phyloP scores from a whole-genome alignment of 208 protist genomes.

The Trypanosoma lewisi region DNA sequence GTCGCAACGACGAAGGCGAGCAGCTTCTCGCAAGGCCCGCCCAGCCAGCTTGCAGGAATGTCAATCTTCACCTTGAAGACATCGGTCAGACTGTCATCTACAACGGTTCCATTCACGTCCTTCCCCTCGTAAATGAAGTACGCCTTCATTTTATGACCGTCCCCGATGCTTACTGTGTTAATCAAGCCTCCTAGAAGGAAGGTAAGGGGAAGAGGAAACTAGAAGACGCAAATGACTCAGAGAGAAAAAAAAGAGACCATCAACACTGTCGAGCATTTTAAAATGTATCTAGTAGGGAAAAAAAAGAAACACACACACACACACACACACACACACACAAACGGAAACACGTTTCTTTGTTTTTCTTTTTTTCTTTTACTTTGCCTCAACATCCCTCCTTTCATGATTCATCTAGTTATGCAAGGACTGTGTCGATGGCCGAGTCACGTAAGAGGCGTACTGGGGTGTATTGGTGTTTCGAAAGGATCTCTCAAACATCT shows the following conservation, averaged over 20 bases:
- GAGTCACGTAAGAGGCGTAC: neutral
- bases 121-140: slow-evolving; percentile 77
- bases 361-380: neutral
- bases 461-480: neutral
- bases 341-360: slow-evolving; percentile 2
- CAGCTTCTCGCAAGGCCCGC: slow-evolving; percentile 35
- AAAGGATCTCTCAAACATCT: too few relatives aligned
- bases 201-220: too few relatives aligned
- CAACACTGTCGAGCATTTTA: too few relatives aligned
- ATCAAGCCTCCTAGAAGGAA: neutral
- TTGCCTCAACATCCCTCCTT: too few relatives aligned
- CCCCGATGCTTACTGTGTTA: too few relatives aligned
- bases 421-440: neutral
- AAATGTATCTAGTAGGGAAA: too few relatives aligned
- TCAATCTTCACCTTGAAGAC: slow-evolving; percentile 56
- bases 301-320: neutral
- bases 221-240: too few relatives aligned
- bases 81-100: slow-evolving; percentile 30
- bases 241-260: too few relatives aligned
- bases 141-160: slow-evolving; percentile 73
- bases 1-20: slow-evolving; percentile 37
- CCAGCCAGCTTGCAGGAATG: slow-evolving; percentile 37
- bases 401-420: neutral
- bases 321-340: slow-evolving; percentile 13
- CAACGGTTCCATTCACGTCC: slow-evolving; percentile 30